Conservation (phyloP, 768 basidiomycete genomes). For the Serendipita vermifera region DNA sequence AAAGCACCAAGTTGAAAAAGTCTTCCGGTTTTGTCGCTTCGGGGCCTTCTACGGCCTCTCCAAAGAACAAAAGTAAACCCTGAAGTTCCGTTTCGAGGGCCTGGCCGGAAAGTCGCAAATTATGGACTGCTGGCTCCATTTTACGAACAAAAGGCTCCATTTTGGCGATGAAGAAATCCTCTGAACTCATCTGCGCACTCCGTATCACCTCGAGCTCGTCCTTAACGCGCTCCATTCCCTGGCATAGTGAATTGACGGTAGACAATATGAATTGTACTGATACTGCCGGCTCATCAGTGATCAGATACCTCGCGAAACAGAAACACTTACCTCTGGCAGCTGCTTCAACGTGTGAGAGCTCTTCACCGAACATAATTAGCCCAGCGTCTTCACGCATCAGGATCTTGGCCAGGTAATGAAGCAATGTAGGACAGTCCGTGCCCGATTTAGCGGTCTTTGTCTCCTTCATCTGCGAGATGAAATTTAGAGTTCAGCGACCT, state of each 20-base stretch:
- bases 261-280: conserved; percentile 55
- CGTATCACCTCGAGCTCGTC: conserved; percentile 39
- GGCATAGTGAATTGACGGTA: conserved; percentile 42
- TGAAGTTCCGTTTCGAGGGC: conserved; percentile 48
- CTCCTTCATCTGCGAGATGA: conserved; percentile 56
- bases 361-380: conserved; percentile 61
- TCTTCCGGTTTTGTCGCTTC: conserved; percentile 67
- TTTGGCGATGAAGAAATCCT: conserved; percentile 51
- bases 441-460: conserved; percentile 61
- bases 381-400: conserved; percentile 54
- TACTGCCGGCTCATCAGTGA: conserved; percentile 31
- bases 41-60: conserved; percentile 48
- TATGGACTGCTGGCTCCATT: conserved; percentile 43
- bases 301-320: conserved; percentile 1
- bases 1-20: conserved; percentile 62
- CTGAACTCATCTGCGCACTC: conserved; percentile 23
- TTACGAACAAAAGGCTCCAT: conserved; percentile 55
- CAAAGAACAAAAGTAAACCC: conserved; percentile 56
- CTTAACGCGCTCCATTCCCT: conserved; percentile 44
- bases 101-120: conserved; percentile 46
- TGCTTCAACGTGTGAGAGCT: conserved; percentile 67
- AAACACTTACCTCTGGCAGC: conserved; percentile 55
- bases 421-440: conserved; percentile 67
- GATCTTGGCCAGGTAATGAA: conserved; percentile 77
- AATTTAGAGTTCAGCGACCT: background rate